A percentile compares a stretch with the other conserved stretches of the same genome.
phyloP scores from a whole-genome alignment of 805 yeast species.

The Lipomyces mesembrius region DNA sequence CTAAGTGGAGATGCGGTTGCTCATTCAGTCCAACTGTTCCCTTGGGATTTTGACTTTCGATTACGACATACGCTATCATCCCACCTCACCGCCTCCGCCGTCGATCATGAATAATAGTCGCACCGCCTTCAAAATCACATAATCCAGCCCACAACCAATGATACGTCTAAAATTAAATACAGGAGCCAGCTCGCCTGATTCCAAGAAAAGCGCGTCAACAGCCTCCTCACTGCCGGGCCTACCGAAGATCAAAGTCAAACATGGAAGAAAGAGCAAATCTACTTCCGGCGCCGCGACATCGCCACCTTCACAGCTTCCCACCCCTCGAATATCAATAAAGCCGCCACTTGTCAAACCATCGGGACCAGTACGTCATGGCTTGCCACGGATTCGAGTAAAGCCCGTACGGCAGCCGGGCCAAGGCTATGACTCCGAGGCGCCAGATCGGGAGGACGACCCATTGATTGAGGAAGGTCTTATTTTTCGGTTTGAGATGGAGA shows the following conservation, averaged over 20 bases:
- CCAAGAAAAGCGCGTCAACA: neutral
- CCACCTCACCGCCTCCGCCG: neutral
- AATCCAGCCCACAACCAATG: constrained; percentile 12
- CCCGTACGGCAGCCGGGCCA: constrained; percentile 82
- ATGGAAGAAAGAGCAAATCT: constrained; percentile 25
- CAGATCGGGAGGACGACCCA: constrained; percentile 95
- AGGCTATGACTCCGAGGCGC: constrained; percentile 96
- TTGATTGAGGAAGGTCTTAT: constrained; percentile 84
- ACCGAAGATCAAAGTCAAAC: constrained; percentile 32
- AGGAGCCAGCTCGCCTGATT: constrained; percentile 2
- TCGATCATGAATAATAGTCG: neutral
- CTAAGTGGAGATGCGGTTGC: neutral
- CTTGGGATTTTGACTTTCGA: neutral
- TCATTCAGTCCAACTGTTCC: neutral
- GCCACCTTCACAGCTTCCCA: constrained; percentile 16
- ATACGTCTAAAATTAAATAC: constrained; percentile 26
- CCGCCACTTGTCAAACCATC: constrained; percentile 28
- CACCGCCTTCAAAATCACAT: neutral
- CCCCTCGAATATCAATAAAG: constrained; percentile 34
- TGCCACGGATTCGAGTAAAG: constrained; percentile 58
- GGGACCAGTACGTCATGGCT: constrained; percentile 22
- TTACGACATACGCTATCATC: neutral
- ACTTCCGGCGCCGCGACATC: neutral
- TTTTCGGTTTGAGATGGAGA: constrained; percentile 52
- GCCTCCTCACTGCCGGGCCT: constrained; percentile 11